Evolutionary conservation across 495 filamentous ascomycete genomes (phyloP).

Genomic region (Hypoxylon cercidicola): DNA sequence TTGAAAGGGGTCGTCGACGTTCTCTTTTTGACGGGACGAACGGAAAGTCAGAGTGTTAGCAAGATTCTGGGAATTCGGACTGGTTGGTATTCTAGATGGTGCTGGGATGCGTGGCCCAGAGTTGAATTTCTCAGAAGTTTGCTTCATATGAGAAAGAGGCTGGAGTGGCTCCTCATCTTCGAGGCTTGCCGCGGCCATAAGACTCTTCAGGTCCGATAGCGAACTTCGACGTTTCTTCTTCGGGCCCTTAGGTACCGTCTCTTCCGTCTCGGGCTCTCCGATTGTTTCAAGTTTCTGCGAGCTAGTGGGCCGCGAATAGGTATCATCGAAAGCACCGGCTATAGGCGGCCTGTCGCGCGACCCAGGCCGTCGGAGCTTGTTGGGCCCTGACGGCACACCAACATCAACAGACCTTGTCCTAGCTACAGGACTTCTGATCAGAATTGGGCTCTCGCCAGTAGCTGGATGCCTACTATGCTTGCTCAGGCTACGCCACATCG

Average conservation of each 20-base stretch:
- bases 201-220: conserved; percentile 82
- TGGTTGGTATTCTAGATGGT: conserved; percentile 58
- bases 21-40: conserved; percentile 57
- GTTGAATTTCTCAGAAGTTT: conserved; percentile 69
- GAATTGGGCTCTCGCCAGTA: conserved; percentile 63
- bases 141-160: conserved; percentile 61
- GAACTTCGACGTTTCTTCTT: conserved; percentile 91
- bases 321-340: conserved; percentile 69
- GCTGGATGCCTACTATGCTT: conserved; percentile 74
- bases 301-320: conserved; percentile 55
- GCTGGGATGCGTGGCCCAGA: conserved; percentile 50
- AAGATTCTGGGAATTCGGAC: conserved; percentile 45
- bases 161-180: conserved; percentile 54
- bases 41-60: conserved; percentile 37
- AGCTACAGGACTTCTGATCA: conserved; percentile 71
- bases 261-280: conserved; percentile 59
- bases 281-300: conserved; percentile 61
- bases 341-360: conserved; percentile 73
- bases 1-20: conserved; percentile 46
- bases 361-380: conserved; percentile 66
- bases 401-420: conserved; percentile 87
- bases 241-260: conserved; percentile 53
- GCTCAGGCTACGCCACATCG: conserved; percentile 88
- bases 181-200: conserved; percentile 60
- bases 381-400: conserved; percentile 61